Evolutionary conservation across 306 rosid genomes (phyloP).

Genomic region (Vigna mungo): DNA sequence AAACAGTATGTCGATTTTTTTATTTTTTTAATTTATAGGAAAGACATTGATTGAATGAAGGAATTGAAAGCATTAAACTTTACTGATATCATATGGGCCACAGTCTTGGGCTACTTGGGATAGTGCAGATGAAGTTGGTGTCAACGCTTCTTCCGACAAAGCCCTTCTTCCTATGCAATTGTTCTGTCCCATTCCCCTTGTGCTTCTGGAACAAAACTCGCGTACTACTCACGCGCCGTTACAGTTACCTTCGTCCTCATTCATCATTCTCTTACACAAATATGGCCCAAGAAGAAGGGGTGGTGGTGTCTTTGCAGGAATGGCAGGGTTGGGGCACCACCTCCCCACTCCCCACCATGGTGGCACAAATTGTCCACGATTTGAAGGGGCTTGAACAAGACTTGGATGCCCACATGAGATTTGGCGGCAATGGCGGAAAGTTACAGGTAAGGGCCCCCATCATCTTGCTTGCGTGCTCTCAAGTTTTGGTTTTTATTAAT

Average conservation of each 20-base stretch:
- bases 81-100: neutral
- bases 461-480: neutral
- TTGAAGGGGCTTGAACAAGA: conserved; percentile 69
- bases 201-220: conserved; percentile 42
- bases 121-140: neutral
- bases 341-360: conserved; percentile 73
- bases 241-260: neutral
- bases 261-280: conserved; percentile 32
- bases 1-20: too few relatives aligned
- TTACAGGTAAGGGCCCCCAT: conserved; percentile 51
- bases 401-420: conserved; percentile 66
- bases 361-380: conserved; percentile 65
- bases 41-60: too few relatives aligned
- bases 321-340: conserved; percentile 93
- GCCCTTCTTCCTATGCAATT: conserved; percentile 32
- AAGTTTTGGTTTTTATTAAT: neutral
- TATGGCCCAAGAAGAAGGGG: conserved; percentile 30
- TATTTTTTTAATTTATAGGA: too few relatives aligned
- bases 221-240: conserved; percentile 27
- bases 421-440: conserved; percentile 88
- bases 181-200: neutral
- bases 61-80: too few relatives aligned
- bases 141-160: conserved; percentile 29
- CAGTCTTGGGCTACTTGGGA: neutral
- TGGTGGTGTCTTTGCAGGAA: conserved; percentile 69